Base-by-base conservation (phyloP, 1,284 basidiomycete species). In the Trametes polyzona region DNA sequence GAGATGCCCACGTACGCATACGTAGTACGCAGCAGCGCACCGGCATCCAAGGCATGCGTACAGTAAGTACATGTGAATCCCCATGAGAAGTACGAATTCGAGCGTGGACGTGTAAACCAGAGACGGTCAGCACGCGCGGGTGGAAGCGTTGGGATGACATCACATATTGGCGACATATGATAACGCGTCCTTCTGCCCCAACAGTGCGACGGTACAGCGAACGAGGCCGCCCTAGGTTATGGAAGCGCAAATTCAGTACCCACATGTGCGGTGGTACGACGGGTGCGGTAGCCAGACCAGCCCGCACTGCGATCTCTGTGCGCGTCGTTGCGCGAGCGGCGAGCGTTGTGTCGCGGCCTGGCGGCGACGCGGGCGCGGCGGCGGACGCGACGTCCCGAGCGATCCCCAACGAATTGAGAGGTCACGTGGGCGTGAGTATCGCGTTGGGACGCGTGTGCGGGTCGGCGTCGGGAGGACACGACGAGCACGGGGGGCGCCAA, bases 381-480 rank as follows among this genome's bases (percentile, higher is more conserved):
- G 33, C 50, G 41, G 51, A 44, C 36, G 21, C 44, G 32, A 42
- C 26, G 27, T 46, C 23, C 52, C 59, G 51, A 42, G 46, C 35
- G 46, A 51, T 53, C 57, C 60, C 60, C 60, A 58, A 58, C 57
- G 54, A 40, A 58, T 50, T 62, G 41, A 14, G 16, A 10, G 16
- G 44, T 58, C 60, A 62, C 60, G 60, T 62, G 60, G 11, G 19
- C 46, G 50, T 11, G 19, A 11, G 33, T n/a, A n/a, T n/a, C 16
- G 36, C 32, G 44, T 39, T n/a, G 29, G 14, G 7, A 46, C 41
- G 42, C n/a, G 11, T 21, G 4, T 14, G 11, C 23, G 23, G 3
- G 36, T 17, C 27, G 40, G 29, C 39, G 26, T 14, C 17, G 21
- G 29, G 35, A 29, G 27, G 26, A 12, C 27, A 24, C 14, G 32